Conservation (phyloP, 2,329 filamentous ascomycete species). For the Tricladium varicosporioides region DNA sequence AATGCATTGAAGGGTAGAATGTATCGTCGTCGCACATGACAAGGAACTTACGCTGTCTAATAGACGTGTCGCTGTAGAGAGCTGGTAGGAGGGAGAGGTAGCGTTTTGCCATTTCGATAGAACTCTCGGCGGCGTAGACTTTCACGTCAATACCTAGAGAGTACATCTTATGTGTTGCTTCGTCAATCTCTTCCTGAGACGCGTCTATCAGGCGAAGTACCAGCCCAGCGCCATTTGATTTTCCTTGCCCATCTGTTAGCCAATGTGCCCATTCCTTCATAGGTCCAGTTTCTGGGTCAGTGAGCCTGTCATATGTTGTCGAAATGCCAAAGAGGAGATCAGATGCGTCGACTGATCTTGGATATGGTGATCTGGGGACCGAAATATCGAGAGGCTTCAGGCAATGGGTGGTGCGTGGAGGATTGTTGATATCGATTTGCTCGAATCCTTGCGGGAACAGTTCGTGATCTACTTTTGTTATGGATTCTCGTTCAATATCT, state of each 20-base stretch:
- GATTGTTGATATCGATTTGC: slow-evolving; percentile 46
- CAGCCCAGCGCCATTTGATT: slow-evolving; percentile 56
- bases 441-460: slow-evolving; percentile 47
- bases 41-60: slow-evolving; percentile 43
- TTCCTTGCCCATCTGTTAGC: slow-evolving; percentile 55
- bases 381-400: slow-evolving; percentile 49
- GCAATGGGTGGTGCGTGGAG: slow-evolving; percentile 42
- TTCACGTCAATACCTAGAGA: slow-evolving; percentile 55
- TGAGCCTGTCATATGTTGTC: slow-evolving; percentile 55
- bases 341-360: slow-evolving; percentile 50
- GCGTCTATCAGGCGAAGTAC: slow-evolving; percentile 54
- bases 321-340: slow-evolving; percentile 60
- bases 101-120: slow-evolving; percentile 56
- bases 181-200: slow-evolving; percentile 47
- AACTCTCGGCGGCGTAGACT: slow-evolving; percentile 52
- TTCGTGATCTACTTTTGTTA: slow-evolving; percentile 49
- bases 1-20: slow-evolving; percentile 32
- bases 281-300: slow-evolving; percentile 48
- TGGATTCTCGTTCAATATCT: slow-evolving; percentile 47
- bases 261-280: slow-evolving; percentile 60
- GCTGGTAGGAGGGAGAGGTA: slow-evolving; percentile 55
- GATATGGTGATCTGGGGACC: slow-evolving; percentile 50
- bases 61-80: slow-evolving; percentile 51
- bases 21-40: slow-evolving; percentile 36
- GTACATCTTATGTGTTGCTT: slow-evolving; percentile 46